Base-by-base conservation (phyloP, 2,329 filamentous ascomycete species). In the Stachybotrys elegans region DNA sequence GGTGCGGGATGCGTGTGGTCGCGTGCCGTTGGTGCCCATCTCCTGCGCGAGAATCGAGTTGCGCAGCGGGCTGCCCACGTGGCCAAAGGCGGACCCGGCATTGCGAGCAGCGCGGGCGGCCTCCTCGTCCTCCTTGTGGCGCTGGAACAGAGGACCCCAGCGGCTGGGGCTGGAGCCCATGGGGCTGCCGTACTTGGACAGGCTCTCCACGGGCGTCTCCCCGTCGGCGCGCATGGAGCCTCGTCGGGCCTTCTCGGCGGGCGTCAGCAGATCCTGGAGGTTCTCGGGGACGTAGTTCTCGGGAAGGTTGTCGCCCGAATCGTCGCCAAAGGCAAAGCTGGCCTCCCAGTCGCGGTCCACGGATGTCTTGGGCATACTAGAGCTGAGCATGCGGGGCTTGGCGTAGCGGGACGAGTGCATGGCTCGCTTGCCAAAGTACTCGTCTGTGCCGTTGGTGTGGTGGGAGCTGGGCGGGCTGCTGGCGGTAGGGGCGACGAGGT, bases 281-380 rank as follows among this genome's bases (percentile, higher is more conserved):
- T 81, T 77, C 48, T 79, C 86, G 0, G 92, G 93, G 9, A 97
- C 74, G 56, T 93, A 88, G 39, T 68, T 68, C 43, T 68, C 65
- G 21, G 65, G 65, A 5, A 61, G 52, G 31, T 64, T 66, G 44
- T 68, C 65, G 32, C 41, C 43, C 57, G 95, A 90, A 57, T 95
- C 91, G 62, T 95, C 88, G 55, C 72, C 58, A 54, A 93, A 92
- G 22, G 84, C 79, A 57, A 94, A 93, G 44, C 78, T 75, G 44
- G 73, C 63, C 40, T 82, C 78, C 81, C 81, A 84, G 54, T 84
- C 81, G 44, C 73, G 72, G 51, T 84, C 79, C 21, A 79, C 83
- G 65, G 58, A 83, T 66, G 55, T 81, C 69, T 71, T 82, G 50
- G 81, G 81, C 72, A 82, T 57, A 76, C 86, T 76, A 75, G 86